Base-by-base conservation (phyloP, 768 basidiomycete genomes). In the Gautieria morchelliformis region DNA sequence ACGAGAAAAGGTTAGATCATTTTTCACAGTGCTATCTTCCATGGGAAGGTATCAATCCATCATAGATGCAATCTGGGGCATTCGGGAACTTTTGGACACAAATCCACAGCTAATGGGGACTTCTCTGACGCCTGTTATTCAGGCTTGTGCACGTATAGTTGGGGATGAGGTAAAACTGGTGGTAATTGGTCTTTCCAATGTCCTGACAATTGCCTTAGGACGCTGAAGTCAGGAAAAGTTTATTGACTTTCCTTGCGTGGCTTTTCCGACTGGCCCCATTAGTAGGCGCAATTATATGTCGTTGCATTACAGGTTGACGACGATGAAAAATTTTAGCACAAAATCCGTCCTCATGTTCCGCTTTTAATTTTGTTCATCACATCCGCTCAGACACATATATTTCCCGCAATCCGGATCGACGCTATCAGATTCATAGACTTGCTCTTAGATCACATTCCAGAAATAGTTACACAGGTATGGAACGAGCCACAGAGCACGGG, bases 311-410 rank as follows among this genome's bases (percentile, higher is more conserved):
- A 27, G 53, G 47, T 32, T 15, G 20, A 52, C 6, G 58, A 60
- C 44, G 10, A 14, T 37, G 12, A 5, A 30, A 30, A 35, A 45
- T 54, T 52, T 39, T 52, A 94, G 92, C 77, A 84, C 41, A 76
- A 82, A 52, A 69, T 97, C 1, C 59, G 73, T 0, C 93, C 94
- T 5, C 90, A 96, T 65, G 75, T 86, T 0, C 74, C 89, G 1
- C 64, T 84, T 0, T 74, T 97, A 5, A 74, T 97, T 22, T 80
- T 98, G 15, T 95, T 93, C 67, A 83, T 84, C 0, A 85, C 89
- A 6, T 95, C 93, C 10, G 91, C 92, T 0, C 87, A 94, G 68
- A 93, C 91, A 0, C 89, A 94, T 64, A 95, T 98, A 48, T 96
- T 93, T 68, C 93, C 93, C 20, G 92, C 95, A 68, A 92, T 97